phyloP scores from a whole-genome alignment of 305 asterid species.

The Salvia sclarea region DNA sequence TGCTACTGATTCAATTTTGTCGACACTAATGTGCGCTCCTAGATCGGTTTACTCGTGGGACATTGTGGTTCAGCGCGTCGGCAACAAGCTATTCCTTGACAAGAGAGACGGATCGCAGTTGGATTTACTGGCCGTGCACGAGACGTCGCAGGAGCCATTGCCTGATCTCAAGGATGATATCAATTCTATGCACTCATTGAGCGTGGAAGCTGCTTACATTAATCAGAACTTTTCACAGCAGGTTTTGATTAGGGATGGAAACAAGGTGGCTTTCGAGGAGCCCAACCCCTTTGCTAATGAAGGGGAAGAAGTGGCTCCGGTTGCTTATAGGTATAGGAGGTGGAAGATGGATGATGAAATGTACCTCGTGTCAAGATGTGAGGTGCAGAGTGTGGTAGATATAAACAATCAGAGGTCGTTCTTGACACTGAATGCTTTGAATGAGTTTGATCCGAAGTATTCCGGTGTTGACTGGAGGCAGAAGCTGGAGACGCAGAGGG shows the following conservation, averaged over 20 bases:
- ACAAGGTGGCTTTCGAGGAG: constrained; percentile 81
- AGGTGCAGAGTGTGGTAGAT: constrained; percentile 88
- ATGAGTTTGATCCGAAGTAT: constrained; percentile 90
- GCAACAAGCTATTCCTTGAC: constrained; percentile 86
- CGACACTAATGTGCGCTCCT: constrained; percentile 88
- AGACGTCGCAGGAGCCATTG: constrained; percentile 91
- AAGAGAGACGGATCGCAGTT: constrained; percentile 93
- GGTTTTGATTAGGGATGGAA: constrained; percentile 84
- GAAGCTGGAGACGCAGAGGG: constrained; percentile 93
- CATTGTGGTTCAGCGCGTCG: constrained; percentile 88
- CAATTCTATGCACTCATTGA: constrained; percentile 74
- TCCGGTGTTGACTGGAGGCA: constrained; percentile 98
- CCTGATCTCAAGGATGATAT: constrained; percentile 93
- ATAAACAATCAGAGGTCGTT: constrained; percentile 74
- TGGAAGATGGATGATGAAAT: constrained; percentile 88
- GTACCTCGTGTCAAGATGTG: constrained; percentile 82
- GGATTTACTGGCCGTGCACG: constrained; percentile 86
- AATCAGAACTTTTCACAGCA: constrained; percentile 96
- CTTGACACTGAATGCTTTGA: constrained; percentile 79
- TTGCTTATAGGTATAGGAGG: constrained; percentile 86
- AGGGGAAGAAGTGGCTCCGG: constrained; percentile 94
- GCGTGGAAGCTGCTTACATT: constrained; percentile 90
- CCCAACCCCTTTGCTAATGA: constrained; percentile 86
- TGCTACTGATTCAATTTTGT: constrained; percentile 77
- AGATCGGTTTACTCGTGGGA: constrained; percentile 98